Conservation (phyloP, 2,329 filamentous ascomycete species). For the Cladophialophora chaetospira region DNA sequence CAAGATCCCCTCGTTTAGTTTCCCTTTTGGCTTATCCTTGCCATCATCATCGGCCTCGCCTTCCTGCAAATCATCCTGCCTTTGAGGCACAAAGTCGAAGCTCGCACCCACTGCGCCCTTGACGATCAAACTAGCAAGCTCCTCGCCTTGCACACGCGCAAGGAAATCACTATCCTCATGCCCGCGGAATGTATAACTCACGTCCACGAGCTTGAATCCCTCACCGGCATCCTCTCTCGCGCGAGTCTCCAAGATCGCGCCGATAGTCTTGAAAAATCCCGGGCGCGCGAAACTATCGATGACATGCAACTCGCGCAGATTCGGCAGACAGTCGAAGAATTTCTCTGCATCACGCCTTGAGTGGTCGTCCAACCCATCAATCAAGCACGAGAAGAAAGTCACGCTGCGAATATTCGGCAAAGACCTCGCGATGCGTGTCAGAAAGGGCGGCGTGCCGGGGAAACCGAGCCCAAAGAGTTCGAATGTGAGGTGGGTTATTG, state of each 20-base stretch:
- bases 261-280: slow-evolving; percentile 43
- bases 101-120: slow-evolving; percentile 23
- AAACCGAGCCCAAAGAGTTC: slow-evolving; percentile 54
- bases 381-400: slow-evolving; percentile 50
- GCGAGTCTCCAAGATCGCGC: slow-evolving; percentile 30
- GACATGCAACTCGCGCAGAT: slow-evolving; percentile 48
- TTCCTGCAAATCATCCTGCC: slow-evolving; percentile 15
- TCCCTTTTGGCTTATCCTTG: slow-evolving; percentile 14
- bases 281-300: slow-evolving; percentile 50
- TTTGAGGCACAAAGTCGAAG: slow-evolving; percentile 25
- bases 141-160: slow-evolving; percentile 39
- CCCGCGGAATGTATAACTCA: slow-evolving; percentile 50
- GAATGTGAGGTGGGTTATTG: slow-evolving; percentile 49
- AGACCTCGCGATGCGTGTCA: slow-evolving; percentile 42
- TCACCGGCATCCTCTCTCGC: slow-evolving; percentile 1
- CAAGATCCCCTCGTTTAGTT: slow-evolving; percentile 24
- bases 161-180: slow-evolving; percentile 49
- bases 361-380: slow-evolving; percentile 45
- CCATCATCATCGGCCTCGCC: slow-evolving; percentile 10
- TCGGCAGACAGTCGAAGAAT: slow-evolving; percentile 43
- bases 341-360: slow-evolving; percentile 44
- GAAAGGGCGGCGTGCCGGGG: slow-evolving; percentile 43
- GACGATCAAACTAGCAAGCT: slow-evolving; percentile 23
- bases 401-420: slow-evolving; percentile 47
- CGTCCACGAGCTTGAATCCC: slow-evolving; percentile 48